Evolutionary conservation across 2,329 filamentous ascomycete genomes (phyloP), one percentile per base, ranked within the genome.

Genomic region (Akanthomyces lecanii): DNA sequence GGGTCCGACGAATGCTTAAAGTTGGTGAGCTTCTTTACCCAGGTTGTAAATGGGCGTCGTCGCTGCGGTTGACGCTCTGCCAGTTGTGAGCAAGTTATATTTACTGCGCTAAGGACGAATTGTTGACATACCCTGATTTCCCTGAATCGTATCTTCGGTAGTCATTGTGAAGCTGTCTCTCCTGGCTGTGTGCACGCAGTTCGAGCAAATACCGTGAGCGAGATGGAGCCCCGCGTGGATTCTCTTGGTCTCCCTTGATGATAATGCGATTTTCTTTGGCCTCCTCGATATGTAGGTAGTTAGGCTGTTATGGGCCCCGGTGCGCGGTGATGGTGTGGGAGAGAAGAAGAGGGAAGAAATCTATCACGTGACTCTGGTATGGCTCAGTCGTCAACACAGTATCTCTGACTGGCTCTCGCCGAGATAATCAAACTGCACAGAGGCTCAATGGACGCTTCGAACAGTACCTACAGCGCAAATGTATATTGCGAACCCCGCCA

Each of bases 1-100:
- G 86, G 82, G 66, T 84, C 85, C 38, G 88, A 89, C 5, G 87
- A 88, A 62, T 79, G 82, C 76, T 96, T 97, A 77, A 97, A 89
- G 74, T 89, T 94, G 65, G 92, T 88, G 63, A 98, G 85, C 72
- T 93, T 93, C 82, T 93, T 96, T 81, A 99, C 92, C 90, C 94
- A 96, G 68, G 88, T 91, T 53, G 93, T 86, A 73, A 98, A 98
- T 28, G 93, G 94, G 67, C 91, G 87, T 69, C 92, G 89, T 67
- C 92, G 89, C 69, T 84, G 85, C 71, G 77, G 68, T 67, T 83
- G 82, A 68, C 87, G 85, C 75, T 92, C 89, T 92, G 76, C 69
- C 66, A 76, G 73, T 55, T 61, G 70, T 79, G 70, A 79, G 76
- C 61, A 40, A 30, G 14, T 14, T 42, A 52, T 44, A n/a, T 21